Conservation (phyloP, 2,329 filamentous ascomycete genomes). For the Diaporthe eres region DNA sequence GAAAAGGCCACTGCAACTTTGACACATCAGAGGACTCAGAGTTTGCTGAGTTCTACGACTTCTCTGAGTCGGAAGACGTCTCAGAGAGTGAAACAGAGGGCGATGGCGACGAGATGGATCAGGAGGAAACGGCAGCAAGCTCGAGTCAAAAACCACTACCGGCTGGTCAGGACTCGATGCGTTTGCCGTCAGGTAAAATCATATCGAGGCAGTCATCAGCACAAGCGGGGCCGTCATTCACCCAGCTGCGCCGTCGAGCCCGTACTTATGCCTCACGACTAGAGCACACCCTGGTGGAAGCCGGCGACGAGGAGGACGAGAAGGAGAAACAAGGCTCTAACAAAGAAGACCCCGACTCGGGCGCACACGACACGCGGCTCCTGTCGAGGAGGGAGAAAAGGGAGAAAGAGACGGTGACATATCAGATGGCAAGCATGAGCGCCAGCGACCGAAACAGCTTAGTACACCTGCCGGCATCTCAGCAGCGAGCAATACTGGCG, state of each 20-base stretch:
- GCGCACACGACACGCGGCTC: background rate
- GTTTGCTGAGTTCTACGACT: constrained; percentile 58
- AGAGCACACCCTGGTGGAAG: background rate
- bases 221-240: background rate
- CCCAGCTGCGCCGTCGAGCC: background rate
- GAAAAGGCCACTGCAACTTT: constrained; percentile 62
- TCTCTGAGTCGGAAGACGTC: constrained; percentile 42
- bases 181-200: constrained; percentile 54
- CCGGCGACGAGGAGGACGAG: background rate
- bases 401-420: constrained; percentile 12
- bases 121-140: background rate
- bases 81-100: background rate
- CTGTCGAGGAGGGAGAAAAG: constrained; percentile 39
- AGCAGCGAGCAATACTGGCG: constrained; percentile 49
- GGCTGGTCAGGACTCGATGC: constrained; percentile 49
- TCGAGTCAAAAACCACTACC: constrained; percentile 31
- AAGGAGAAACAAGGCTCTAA: background rate
- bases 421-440: constrained; percentile 48
- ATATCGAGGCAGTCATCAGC: constrained; percentile 46
- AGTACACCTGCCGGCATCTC: constrained; percentile 48
- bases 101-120: background rate
- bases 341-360: background rate
- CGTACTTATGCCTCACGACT: background rate
- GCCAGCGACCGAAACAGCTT: constrained; percentile 47
- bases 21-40: constrained; percentile 55